Base-by-base conservation (phyloP, 768 basidiomycete genomes). In the Punctularia strigosozonata region DNA sequence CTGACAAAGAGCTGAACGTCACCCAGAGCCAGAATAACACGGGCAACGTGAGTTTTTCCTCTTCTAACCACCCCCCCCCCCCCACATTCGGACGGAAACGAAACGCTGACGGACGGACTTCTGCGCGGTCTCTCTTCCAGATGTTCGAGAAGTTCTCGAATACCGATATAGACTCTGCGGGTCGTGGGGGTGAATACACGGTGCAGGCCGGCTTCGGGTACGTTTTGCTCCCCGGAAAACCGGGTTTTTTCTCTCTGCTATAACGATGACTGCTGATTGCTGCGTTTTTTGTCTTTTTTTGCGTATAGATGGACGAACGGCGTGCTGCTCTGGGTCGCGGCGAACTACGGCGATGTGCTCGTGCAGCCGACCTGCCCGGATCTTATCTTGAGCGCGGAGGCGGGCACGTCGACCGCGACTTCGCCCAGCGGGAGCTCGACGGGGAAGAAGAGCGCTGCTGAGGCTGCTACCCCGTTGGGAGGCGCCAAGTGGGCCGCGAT, bases 71-170 rank as follows among this genome's bases (percentile, higher is more conserved):
- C 18, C 14, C n/a, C 33, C 12, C 25, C 15, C 4, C 17, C 39
- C 14, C 26, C 36, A 5, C 23, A 30, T 38, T 19, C 13, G 17
- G 6, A 41, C 5, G 8, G 33, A 8, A 20, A 10, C 18, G 18
- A 10, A 19, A 8, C 20, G 18, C n/a, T 32, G 21, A 37, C 17
- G 18, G 30, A 32, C 37, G 22, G 32, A 21, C 6, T 14, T 6
- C 33, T 23, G 1, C 8, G 19, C 13, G 19, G 31, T 19, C n/a
- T 35, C n/a, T n/a, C n/a, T 31, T 31, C 1, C 47, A 88, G 79
- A 88, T 89, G 83, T 90, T 77, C 45, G 87, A 89, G 57, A 87
- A 90, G 57, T 90, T 90, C 61, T 88, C 85, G 3, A 72, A 69
- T 30, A 53, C 75, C 7, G 78, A 94, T 41, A 68, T 90, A 23